These are phyloP conservation scores for Curvularia sp. DNA, from an alignment of 2,329 filamentous ascomycete species.

Conservation along the genomic window DNA sequence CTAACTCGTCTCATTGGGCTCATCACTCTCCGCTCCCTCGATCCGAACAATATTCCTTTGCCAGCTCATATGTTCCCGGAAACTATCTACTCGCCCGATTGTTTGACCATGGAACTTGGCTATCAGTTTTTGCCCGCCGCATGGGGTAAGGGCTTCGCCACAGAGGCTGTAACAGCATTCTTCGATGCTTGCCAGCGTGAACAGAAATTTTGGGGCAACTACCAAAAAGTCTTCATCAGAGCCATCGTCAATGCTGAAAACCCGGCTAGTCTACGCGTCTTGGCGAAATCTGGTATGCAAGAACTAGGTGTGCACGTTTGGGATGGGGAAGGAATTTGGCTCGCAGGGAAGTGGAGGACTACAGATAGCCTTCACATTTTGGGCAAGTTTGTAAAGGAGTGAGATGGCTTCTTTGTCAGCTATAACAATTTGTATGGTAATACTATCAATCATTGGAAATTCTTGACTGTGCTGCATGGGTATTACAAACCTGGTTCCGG, in stretches of 20 bases:
- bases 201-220: constrained; percentile 33
- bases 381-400: constrained; percentile 26
- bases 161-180: constrained; percentile 31
- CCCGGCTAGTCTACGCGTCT: constrained; percentile 38
- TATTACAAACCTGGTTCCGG: too few species aligned
- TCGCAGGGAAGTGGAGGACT: constrained; percentile 38
- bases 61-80: constrained; percentile 24
- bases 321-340: constrained; percentile 30
- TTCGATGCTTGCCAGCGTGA: constrained; percentile 31
- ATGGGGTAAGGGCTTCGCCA: constrained; percentile 37
- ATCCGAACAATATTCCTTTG: constrained; percentile 19
- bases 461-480: too few species aligned
- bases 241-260: constrained; percentile 45
- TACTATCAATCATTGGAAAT: too few species aligned
- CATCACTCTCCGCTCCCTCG: constrained; percentile 31
- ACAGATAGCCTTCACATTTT: constrained; percentile 36
- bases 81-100: constrained; percentile 6
- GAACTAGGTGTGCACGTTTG: constrained; percentile 37
- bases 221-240: constrained; percentile 39
- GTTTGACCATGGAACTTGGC: constrained; percentile 35
- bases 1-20: constrained; percentile 34
- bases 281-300: constrained; percentile 41
- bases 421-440: too few species aligned
- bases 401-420: too few species aligned
- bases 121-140: constrained; percentile 32